A percentile compares a stretch with the other conserved stretches of the same genome.
Evolutionary conservation across 148 eudicot genomes (phyloP).

Genomic region (Fallopia convolvulus): DNA sequence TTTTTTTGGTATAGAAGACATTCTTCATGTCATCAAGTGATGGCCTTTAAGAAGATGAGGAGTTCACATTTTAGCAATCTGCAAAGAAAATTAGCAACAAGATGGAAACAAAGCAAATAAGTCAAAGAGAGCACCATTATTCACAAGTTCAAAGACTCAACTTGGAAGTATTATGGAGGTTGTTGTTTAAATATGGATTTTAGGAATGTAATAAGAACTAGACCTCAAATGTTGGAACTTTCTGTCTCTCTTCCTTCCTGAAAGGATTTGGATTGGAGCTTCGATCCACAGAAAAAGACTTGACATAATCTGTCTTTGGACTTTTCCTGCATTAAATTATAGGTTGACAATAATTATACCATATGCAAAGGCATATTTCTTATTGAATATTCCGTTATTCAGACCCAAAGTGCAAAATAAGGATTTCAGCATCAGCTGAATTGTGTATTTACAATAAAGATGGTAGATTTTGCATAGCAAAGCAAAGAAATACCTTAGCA

Average conservation of each 20-base stretch:
- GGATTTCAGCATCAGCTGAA: background rate
- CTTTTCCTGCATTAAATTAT: constrained; percentile 47
- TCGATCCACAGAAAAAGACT: constrained; percentile 71
- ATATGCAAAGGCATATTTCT: background rate
- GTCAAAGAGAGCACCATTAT: background rate
- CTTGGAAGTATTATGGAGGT: background rate
- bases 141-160: background rate
- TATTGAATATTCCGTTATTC: background rate
- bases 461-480: background rate
- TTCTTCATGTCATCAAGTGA: constrained; percentile 2
- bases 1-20: background rate
- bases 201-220: background rate
- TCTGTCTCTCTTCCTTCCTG: constrained; percentile 36
- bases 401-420: background rate
- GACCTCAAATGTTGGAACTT: constrained; percentile 14
- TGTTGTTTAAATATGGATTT: background rate
- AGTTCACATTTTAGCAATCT: background rate
- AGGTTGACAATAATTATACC: background rate
- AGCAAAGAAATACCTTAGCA: constrained; percentile 2
- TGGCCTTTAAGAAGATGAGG: background rate
- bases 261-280: constrained; percentile 56
- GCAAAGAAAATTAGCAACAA: background rate
- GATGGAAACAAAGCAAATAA: background rate
- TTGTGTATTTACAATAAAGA: background rate
- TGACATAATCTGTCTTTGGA: constrained; percentile 66